Conservation (phyloP, 202 grass and related monocot species). For the Brachypodium distachyon region DNA sequence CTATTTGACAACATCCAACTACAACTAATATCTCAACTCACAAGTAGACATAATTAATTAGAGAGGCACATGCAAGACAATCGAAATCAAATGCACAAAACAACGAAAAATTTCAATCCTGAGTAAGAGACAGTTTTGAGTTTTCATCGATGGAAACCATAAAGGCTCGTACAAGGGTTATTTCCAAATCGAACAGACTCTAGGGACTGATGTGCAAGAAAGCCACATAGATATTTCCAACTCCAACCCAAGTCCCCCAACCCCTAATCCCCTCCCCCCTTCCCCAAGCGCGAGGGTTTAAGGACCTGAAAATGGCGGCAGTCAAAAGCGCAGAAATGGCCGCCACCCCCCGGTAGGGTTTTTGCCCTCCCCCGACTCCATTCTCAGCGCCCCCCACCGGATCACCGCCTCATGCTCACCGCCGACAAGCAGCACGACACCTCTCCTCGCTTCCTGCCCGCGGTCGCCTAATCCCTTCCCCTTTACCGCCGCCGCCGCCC, state of each 20-base stretch:
- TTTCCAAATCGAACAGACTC: not conserved
- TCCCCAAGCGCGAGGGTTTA: not conserved
- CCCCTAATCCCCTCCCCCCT: not conserved
- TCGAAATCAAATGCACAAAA: no score
- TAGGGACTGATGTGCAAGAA: not conserved
- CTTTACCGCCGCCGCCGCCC: not conserved
- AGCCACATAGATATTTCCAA: not conserved
- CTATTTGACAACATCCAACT: no score
- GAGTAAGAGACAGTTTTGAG: no score
- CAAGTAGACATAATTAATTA: no score
- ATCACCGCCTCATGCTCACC: not conserved
- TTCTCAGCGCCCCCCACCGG: not conserved
- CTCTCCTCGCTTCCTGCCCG: not conserved
- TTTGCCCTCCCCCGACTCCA: not conserved
- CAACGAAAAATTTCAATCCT: no score
- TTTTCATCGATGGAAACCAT: no score
- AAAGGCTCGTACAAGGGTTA: no score
- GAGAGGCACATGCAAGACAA: no score
- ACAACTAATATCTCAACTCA: no score
- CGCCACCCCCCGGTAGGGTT: not conserved
- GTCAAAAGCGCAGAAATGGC: not conserved
- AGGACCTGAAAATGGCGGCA: not conserved
- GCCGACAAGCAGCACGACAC: not conserved
- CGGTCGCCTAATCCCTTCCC: no score
- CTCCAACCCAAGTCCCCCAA: no score